Percentiles rank a stretch among this genome's conserved stretches.
Evolutionary conservation across 129 eudicot genomes (phyloP).

Genomic region (carrot (Daucus carota)): DH1_v3.0 NC_030387.2:36360001-36360500

Average conservation of each 20-base stretch:
- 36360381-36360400: slow-evolving; percentile 10
- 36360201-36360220: slow-evolving; percentile 17
- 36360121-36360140: slow-evolving; percentile 19
- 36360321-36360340: slow-evolving; percentile 38
- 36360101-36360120: slow-evolving; percentile 84
- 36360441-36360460: slow-evolving; percentile 13
- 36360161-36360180: slow-evolving; percentile 9
- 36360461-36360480: slow-evolving; percentile 15
- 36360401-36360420: slow-evolving; percentile 49
- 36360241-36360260: background rate
- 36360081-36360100: slow-evolving; percentile 37
- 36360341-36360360: slow-evolving; percentile 64
- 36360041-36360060: slow-evolving; percentile 1
- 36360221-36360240: slow-evolving; percentile 4
- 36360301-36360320: slow-evolving; percentile 33
- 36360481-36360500: slow-evolving; percentile 49
- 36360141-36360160: slow-evolving; percentile 20
- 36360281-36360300: no score
- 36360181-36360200: slow-evolving; percentile 3
- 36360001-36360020: background rate
- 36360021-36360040: background rate
- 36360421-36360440: slow-evolving; percentile 30
- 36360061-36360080: slow-evolving; percentile 21
- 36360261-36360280: background rate
- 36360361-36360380: slow-evolving; percentile 31